phyloP scores from a whole-genome alignment of 208 protist genomes.

The Leishmania braziliensis region DNA sequence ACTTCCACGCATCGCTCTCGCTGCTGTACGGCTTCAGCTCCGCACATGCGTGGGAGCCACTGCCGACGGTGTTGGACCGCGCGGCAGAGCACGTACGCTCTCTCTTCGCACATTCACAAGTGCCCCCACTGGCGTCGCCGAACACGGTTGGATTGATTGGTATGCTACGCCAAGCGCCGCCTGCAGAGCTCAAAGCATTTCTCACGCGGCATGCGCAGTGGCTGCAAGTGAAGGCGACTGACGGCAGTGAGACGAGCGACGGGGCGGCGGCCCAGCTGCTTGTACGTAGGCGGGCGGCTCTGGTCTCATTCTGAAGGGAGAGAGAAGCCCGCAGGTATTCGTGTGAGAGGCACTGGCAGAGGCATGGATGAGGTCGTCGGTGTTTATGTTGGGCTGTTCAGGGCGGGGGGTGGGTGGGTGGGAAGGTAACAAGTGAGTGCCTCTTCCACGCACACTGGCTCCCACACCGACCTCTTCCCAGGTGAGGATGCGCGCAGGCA shows the following conservation, averaged over 20 bases:
- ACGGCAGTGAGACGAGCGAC: neutral
- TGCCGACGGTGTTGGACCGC: conserved; percentile 27
- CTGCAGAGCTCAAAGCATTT: neutral
- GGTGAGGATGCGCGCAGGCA: neutral
- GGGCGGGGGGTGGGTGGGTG: neutral
- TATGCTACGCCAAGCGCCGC: conserved; percentile 22
- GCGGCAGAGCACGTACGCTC: conserved; percentile 16
- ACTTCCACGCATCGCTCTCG: conserved; percentile 42
- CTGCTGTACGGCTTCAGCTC: conserved; percentile 38
- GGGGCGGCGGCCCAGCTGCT: conserved; percentile 48
- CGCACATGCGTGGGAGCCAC: conserved; percentile 24
- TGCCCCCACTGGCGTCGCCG: neutral
- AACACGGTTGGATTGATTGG: conserved; percentile 22
- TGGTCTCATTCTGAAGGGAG: conserved; percentile 40
- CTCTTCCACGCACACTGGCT: neutral
- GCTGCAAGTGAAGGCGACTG: conserved; percentile 2
- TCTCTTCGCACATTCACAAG: neutral
- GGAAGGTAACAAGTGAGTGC: neutral
- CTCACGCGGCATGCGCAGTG: conserved; percentile 13
- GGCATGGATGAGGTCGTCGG: neutral
- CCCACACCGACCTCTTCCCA: neutral
- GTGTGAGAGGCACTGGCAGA: neutral
- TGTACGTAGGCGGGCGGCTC: conserved; percentile 44
- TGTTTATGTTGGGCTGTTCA: neutral
- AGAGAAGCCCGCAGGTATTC: conserved; percentile 11